Percentiles rank a stretch among this genome's conserved stretches.
phyloP scores from a whole-genome alignment of 352 stramenopile species.

The Phytophthora rubi region DNA sequence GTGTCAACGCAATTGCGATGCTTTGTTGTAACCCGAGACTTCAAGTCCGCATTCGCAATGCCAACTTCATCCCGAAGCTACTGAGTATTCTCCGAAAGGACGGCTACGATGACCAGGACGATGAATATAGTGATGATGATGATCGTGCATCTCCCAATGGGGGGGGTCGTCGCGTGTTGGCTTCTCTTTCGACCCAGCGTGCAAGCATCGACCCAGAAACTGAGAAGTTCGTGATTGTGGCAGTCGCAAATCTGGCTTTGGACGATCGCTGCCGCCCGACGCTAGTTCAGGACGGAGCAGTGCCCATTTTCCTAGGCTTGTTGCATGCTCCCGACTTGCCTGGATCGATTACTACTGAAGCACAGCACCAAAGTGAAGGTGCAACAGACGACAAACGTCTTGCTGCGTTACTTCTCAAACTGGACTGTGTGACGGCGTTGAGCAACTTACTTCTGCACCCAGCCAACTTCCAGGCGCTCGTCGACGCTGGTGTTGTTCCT shows the following conservation, averaged over 20 bases:
- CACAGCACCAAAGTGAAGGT: conserved; percentile 15
- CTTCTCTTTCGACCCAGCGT: neutral
- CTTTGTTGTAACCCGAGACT: conserved; percentile 82
- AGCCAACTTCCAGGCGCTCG: conserved; percentile 77
- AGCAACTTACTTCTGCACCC: conserved; percentile 86
- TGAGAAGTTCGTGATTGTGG: conserved; percentile 68
- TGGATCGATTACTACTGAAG: neutral
- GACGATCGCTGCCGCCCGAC: conserved; percentile 69
- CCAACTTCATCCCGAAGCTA: conserved; percentile 62
- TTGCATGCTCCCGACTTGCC: conserved; percentile 37
- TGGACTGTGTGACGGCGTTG: conserved; percentile 82
- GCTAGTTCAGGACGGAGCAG: conserved; percentile 70
- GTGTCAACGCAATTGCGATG: conserved; percentile 63
- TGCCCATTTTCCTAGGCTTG: conserved; percentile 59
- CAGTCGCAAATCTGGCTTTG: conserved; percentile 75
- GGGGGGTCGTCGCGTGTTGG: neutral
- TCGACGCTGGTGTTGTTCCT: conserved; percentile 82
- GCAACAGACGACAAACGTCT: conserved; percentile 22
- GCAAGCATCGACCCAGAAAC: conserved; percentile 57
- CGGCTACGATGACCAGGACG: conserved; percentile 15
- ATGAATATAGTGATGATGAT: conserved; percentile 40
- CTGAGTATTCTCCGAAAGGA: conserved; percentile 45
- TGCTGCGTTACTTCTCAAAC: conserved; percentile 58
- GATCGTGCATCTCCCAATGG: conserved; percentile 9
- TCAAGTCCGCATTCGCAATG: conserved; percentile 57